Percentiles rank a stretch among this genome's conserved stretches.
Conservation (phyloP, 2,329 filamentous ascomycete genomes). For the Trichoderma cornu-damae region DNA sequence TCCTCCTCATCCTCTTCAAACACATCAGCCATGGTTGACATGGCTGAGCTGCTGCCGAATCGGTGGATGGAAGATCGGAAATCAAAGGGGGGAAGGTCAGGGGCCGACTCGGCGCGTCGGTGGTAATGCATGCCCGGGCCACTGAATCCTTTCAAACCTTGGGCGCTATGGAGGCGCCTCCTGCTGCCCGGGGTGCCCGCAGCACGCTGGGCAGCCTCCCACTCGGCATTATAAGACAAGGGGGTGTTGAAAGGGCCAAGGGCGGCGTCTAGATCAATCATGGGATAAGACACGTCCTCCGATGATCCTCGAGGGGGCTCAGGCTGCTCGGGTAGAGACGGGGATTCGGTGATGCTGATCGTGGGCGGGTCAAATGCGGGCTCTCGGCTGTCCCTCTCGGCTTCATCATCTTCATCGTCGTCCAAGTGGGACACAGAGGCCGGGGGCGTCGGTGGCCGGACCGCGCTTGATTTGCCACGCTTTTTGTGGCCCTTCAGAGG, state of each 20-base stretch:
- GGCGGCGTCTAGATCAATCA: conserved; percentile 92
- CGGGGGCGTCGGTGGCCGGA: conserved; percentile 46
- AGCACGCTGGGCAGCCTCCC: conserved; percentile 60
- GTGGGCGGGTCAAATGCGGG: conserved; percentile 33
- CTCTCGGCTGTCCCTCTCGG: conserved; percentile 24
- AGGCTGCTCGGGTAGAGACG: conserved; percentile 26
- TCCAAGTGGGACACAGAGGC: conserved; percentile 29
- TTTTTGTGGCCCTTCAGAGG: conserved; percentile 50
- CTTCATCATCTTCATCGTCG: conserved; percentile 29
- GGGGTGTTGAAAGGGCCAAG: conserved; percentile 89
- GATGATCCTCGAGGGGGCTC: conserved; percentile 38
- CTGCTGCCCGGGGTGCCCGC: conserved; percentile 53
- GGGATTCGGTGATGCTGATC: conserved; percentile 40
- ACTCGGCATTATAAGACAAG: conserved; percentile 55
- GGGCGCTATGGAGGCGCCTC: conserved; percentile 71
- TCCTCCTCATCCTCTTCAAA: conserved; percentile 80
- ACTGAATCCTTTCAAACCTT: conserved; percentile 62
- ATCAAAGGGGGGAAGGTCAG: conserved; percentile 73
- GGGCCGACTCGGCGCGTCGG: conserved; percentile 72
- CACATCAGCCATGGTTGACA: conserved; percentile 81
- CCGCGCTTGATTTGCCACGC: conserved; percentile 36
- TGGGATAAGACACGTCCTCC: conserved; percentile 65
- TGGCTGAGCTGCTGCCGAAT: conserved; percentile 63
- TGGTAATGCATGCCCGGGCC: conserved; percentile 71
- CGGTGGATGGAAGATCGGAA: conserved; percentile 53